Evolutionary conservation across 139 green algal genomes (phyloP).

Genomic region (Gonium pectorale): DNA sequence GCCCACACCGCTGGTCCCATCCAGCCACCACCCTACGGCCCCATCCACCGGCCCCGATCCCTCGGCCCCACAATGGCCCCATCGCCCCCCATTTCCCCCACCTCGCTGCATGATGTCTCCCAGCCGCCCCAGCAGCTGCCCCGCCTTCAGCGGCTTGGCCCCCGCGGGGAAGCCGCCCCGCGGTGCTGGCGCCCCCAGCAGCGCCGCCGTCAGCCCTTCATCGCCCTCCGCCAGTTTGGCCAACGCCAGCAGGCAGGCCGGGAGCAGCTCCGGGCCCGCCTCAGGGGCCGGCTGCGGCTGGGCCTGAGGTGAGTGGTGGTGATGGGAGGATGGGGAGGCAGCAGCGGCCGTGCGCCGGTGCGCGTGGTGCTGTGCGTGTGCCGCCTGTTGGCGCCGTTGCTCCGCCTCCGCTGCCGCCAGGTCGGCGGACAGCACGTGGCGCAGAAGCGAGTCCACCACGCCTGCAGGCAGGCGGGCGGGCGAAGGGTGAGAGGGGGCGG

Average conservation of each 20-base stretch:
- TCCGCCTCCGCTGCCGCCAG: not conserved
- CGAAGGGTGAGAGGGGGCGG: no score
- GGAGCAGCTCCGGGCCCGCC: not conserved
- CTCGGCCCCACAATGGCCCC: not conserved
- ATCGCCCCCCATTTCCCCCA: not conserved
- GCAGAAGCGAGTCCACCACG: not conserved
- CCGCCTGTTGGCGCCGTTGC: not conserved
- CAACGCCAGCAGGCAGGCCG: not conserved
- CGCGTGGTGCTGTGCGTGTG: no score
- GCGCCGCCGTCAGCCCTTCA: not conserved
- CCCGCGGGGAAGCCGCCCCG: no score
- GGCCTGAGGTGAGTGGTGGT: no score
- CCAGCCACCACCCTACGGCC: no score
- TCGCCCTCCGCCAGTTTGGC: not conserved
- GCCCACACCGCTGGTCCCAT: no score
- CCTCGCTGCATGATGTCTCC: not conserved
- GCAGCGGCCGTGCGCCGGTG: no score
- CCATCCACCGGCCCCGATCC: not conserved
- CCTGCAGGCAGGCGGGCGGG: no score
- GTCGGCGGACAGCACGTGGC: not conserved
- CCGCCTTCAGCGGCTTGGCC: not conserved
- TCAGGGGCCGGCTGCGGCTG: no score
- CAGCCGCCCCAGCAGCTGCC: not conserved
- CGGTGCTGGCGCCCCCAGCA: not conserved
- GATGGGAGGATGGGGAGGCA: no score